Conservation (phyloP, 805 yeast genomes). For the Lachancea meyersii region DNA sequence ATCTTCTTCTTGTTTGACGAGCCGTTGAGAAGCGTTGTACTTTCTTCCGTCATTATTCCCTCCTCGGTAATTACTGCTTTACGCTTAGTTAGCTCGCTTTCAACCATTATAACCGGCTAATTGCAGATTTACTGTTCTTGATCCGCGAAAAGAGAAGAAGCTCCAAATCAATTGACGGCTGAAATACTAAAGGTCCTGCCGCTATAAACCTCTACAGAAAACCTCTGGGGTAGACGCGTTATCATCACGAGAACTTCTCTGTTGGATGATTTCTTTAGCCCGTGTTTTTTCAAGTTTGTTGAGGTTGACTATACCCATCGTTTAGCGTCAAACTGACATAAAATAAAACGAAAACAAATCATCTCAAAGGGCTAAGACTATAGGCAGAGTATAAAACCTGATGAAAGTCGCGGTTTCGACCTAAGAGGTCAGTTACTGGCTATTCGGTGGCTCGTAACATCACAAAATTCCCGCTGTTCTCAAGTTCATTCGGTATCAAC, state of each 20-base stretch:
- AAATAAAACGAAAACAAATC: too few species aligned
- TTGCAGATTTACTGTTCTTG: not conserved
- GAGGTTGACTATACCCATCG: not conserved
- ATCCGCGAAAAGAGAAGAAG: too few species aligned
- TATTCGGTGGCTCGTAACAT: too few species aligned
- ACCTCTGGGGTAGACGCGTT: too few species aligned
- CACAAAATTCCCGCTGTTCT: not conserved
- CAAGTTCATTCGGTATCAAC: not conserved
- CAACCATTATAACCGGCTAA: not conserved
- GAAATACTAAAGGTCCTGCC: too few species aligned
- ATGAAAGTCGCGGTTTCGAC: too few species aligned
- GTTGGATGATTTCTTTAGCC: not conserved
- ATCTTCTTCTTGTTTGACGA: not conserved
- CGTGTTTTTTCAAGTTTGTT: not conserved
- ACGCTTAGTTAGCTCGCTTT: constrained; percentile 3
- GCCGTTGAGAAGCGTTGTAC: not conserved
- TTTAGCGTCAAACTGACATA: not conserved
- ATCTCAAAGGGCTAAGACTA: too few species aligned
- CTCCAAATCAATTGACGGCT: not conserved
- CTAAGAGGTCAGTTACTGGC: too few species aligned
- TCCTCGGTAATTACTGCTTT: not conserved
- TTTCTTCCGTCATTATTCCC: constrained; percentile 1
- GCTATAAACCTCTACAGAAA: too few species aligned
- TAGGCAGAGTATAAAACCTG: too few species aligned
- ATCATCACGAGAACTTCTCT: too few species aligned